These are phyloP conservation scores for Flaveria sonorensis DNA, from an alignment of 129 eudicot genomes.

Conservation along the genomic window DNA sequence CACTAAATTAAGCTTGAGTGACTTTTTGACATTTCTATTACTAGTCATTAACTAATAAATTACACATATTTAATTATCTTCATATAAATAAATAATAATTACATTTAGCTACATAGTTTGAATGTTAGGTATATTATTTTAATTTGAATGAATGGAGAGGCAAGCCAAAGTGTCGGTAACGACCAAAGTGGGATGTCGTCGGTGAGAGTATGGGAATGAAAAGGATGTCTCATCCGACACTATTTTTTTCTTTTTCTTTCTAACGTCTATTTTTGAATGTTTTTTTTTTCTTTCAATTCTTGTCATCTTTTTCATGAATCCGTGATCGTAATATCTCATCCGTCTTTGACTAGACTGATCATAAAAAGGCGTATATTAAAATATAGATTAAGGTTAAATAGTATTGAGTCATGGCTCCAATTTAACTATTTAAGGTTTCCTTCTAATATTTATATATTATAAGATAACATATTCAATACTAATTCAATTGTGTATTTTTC, in stretches of 20 bases:
- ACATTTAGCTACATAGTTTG: not conserved
- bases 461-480: too few relatives aligned
- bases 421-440: too few relatives aligned
- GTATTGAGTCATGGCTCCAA: too few relatives aligned
- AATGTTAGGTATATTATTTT: not conserved
- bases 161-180: slow-evolving; percentile 38
- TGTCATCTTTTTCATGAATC: slow-evolving; percentile 11
- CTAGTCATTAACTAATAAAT: not conserved
- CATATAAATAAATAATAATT: not conserved
- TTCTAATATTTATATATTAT: too few relatives aligned
- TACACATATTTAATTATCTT: not conserved
- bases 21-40: not conserved
- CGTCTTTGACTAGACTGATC: not conserved
- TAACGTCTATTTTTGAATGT: slow-evolving; percentile 10
- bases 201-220: slow-evolving; percentile 36
- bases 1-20: not conserved
- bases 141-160: slow-evolving; percentile 18
- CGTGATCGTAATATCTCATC: slow-evolving; percentile 1
- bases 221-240: slow-evolving; percentile 37
- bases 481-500: too few relatives aligned
- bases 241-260: not conserved
- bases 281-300: not conserved
- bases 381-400: too few relatives aligned
- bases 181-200: slow-evolving; percentile 39
- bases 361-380: too few relatives aligned